Conservation (phyloP, 495 filamentous ascomycete genomes). For the Sabuloglossum arenarium region DNA sequence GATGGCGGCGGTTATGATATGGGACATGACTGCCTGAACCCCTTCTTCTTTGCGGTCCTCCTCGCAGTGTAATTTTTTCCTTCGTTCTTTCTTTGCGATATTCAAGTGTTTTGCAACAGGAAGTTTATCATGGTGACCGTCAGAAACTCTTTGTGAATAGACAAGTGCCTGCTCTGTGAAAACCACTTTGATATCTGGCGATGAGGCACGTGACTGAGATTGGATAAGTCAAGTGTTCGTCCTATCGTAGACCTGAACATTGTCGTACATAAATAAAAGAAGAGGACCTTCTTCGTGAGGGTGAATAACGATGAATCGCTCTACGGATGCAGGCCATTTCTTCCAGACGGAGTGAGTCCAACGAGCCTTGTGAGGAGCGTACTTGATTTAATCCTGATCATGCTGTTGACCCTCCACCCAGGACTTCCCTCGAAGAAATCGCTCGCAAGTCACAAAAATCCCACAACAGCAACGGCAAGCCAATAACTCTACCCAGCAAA, state of each 20-base stretch:
- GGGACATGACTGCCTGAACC: background rate
- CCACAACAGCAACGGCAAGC: slow-evolving; percentile 61
- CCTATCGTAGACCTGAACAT: no score
- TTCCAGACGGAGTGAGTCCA: slow-evolving; percentile 65
- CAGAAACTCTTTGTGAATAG: background rate
- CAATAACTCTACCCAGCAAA: slow-evolving; percentile 65
- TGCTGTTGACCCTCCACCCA: slow-evolving; percentile 16
- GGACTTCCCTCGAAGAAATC: slow-evolving; percentile 48
- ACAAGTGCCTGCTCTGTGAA: background rate
- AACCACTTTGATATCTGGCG: no score
- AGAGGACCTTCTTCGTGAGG: no score
- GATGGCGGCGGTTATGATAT: background rate
- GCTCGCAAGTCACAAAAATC: slow-evolving; percentile 60
- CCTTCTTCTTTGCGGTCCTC: background rate
- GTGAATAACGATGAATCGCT: slow-evolving; percentile 43
- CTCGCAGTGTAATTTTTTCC: background rate
- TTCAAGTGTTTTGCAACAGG: background rate
- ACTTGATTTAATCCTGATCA: slow-evolving; percentile 1
- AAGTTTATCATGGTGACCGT: background rate
- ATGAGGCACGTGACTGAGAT: no score
- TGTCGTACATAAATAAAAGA: no score
- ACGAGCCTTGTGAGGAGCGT: background rate
- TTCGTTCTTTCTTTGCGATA: background rate
- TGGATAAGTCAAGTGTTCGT: no score
- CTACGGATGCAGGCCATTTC: slow-evolving; percentile 50